These are phyloP conservation scores for Melampsora americana DNA, from an alignment of 1,284 basidiomycete genomes.

Conservation along the genomic window DNA sequence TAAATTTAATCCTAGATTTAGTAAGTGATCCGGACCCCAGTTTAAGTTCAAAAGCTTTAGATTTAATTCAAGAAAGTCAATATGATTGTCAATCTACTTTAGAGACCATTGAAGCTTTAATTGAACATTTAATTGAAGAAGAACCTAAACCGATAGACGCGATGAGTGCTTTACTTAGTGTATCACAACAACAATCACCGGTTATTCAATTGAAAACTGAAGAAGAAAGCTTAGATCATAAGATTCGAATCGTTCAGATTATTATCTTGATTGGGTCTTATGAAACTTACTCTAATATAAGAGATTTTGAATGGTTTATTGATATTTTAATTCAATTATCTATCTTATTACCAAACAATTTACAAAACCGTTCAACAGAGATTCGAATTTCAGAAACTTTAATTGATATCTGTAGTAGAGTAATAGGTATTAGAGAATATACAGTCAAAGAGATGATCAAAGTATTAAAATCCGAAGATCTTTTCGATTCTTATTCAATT, in stretches of 20 bases:
- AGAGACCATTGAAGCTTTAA: not conserved
- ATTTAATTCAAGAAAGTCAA: constrained; percentile 89
- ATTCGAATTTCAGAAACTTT: constrained; percentile 72
- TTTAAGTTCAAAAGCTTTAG: constrained; percentile 89
- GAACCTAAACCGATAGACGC: constrained; percentile 70
- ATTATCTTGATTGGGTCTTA: constrained; percentile 78
- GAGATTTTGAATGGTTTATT: constrained; percentile 94
- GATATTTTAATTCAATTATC: constrained; percentile 86
- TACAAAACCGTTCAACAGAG: constrained; percentile 28
- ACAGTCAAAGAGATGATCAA: constrained; percentile 77
- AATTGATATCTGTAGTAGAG: constrained; percentile 79
- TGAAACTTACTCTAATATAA: constrained; percentile 78
- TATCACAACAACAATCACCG: constrained; percentile 58
- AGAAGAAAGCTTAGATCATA: constrained; percentile 62
- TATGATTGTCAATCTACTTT: constrained; percentile 48
- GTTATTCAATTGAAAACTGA: constrained; percentile 6
- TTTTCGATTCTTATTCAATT: constrained; percentile 61
- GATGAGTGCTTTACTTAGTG: constrained; percentile 45
- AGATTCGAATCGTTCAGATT: constrained; percentile 71
- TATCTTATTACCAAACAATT: constrained; percentile 63
- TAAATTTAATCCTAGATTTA: constrained; percentile 83
- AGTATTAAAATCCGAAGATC: constrained; percentile 70
- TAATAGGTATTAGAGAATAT: constrained; percentile 70
- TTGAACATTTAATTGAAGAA: not conserved
- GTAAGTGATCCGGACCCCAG: constrained; percentile 91